phyloP scores from a whole-genome alignment of 2,329 filamentous ascomycete genomes.

The Boeremia lycopersici region DNA sequence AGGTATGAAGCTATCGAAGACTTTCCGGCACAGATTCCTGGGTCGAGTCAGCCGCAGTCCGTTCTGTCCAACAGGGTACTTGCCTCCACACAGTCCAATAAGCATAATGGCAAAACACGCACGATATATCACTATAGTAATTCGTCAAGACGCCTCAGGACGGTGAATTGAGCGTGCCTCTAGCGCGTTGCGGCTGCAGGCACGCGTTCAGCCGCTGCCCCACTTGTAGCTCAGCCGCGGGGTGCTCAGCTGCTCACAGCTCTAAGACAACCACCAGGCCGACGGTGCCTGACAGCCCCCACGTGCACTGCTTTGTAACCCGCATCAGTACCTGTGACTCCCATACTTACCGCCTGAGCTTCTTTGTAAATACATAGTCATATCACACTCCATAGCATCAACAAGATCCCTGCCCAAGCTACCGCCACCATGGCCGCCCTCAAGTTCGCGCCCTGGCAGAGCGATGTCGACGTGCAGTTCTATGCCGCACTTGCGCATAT shows the following conservation, averaged over 20 bases:
- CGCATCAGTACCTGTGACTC: slow-evolving; percentile 26
- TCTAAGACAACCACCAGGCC: slow-evolving; percentile 28
- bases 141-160: neutral
- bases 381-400: slow-evolving; percentile 1
- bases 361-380: neutral
- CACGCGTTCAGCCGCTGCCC: slow-evolving; percentile 29
- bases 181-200: slow-evolving; percentile 27
- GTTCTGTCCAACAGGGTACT: slow-evolving; percentile 10
- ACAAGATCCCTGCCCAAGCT: slow-evolving; percentile 4
- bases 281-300: slow-evolving; percentile 28
- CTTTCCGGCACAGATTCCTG: slow-evolving; percentile 93
- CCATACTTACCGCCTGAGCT: slow-evolving; percentile 8
- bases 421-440: slow-evolving; percentile 51
- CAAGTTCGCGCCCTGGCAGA: slow-evolving; percentile 87
- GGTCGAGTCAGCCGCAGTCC: slow-evolving; percentile 19
- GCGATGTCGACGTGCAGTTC: slow-evolving; percentile 94
- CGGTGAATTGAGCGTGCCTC: slow-evolving; percentile 4
- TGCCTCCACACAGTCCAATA: slow-evolving; percentile 69
- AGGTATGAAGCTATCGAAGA: slow-evolving; percentile 88
- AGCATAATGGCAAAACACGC: slow-evolving; percentile 60
- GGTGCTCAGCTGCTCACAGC: slow-evolving; percentile 10
- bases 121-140: neutral
- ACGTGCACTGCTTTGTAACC: slow-evolving; percentile 26
- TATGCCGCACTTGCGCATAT: slow-evolving; percentile 89
- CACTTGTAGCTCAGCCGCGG: slow-evolving; percentile 5